Evolutionary conservation across 805 yeast genomes (phyloP).

Genomic region (Pichia scutulata): DNA sequence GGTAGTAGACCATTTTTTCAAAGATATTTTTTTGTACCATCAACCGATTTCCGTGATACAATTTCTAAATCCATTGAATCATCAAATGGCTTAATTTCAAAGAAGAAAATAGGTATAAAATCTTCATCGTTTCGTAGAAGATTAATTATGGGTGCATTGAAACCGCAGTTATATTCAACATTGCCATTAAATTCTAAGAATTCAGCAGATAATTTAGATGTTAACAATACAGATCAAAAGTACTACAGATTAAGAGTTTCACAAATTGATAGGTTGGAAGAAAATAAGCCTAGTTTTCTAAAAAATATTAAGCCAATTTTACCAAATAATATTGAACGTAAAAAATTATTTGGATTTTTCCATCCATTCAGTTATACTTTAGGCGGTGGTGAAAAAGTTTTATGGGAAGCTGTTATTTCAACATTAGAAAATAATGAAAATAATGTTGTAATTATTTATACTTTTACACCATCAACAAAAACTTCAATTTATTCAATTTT

Average conservation of each 20-base stretch:
- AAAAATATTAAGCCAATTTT: conserved; percentile 20
- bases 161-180: conserved; percentile 30
- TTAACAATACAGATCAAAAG: conserved; percentile 12
- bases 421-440: conserved; percentile 44
- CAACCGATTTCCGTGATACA: conserved; percentile 21
- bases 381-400: conserved; percentile 96
- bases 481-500: conserved; percentile 21
- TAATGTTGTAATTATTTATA: conserved; percentile 62
- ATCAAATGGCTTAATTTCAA: conserved; percentile 15
- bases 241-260: conserved; percentile 21
- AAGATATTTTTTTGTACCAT: conserved; percentile 24
- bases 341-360: conserved; percentile 68
- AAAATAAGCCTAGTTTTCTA: conserved; percentile 15
- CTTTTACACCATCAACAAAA: conserved; percentile 21
- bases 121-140: conserved; percentile 24
- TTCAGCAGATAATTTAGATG: not conserved
- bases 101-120: conserved; percentile 22
- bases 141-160: conserved; percentile 24
- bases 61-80: conserved; percentile 16
- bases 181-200: conserved; percentile 20
- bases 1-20: conserved; percentile 15
- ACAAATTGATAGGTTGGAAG: conserved; percentile 16
- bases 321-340: conserved; percentile 31
- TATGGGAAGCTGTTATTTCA: conserved; percentile 86
- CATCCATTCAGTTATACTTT: conserved; percentile 96